Base-by-base conservation (phyloP, 2,329 filamentous ascomycete species). In the Colletotrichum agaves region DNA sequence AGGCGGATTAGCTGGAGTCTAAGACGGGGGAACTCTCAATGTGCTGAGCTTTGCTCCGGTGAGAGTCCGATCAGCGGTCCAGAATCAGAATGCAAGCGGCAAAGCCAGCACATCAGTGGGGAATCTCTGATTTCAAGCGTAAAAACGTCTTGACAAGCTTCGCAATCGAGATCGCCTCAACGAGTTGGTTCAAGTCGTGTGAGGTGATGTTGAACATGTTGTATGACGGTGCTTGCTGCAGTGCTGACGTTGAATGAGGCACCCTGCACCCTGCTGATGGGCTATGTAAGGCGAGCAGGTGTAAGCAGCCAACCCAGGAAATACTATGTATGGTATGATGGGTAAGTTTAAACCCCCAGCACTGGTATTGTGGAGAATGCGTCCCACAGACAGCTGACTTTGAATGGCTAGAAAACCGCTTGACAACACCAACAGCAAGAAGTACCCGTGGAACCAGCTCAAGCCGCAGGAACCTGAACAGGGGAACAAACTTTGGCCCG, bases 101-200 rank as follows among this genome's bases (percentile, higher is more conserved):
- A 12, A 35, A 12, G 47, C 53, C 61, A 60, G 61, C 53, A 19
- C 61, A 67, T 59, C 53, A 44, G 65, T 67, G 60, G 63, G 19
- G 63, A 52, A 63, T 33, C 50, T 7, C 12, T 53, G 39, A 4
- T 23, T 43, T 7, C 49, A 44, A 19, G n/a, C 44, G 35, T 50
- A n/a, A n/a, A n/a, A n/a, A n/a, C 15, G 5, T 13, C 8, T 7
- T 27, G 27, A 27, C 12, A 47, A 55, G 53, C 39, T 52, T 67
- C 53, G n/a, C 27, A 39, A 55, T 55, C 55, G 55, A 60, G 61
- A 68, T 65, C 23, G 33, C 58, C 21, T 31, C 31, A 13, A 15
- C 19, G 19, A 31, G 17, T 39, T 57, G 39, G 43, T 47, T 21
- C 27, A 59, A 39, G 19, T 41, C n/a, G 35, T 27, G 50, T 1